Conservation (phyloP, 2,329 filamentous ascomycete genomes). For the Teratosphaeria gauchensis region DNA sequence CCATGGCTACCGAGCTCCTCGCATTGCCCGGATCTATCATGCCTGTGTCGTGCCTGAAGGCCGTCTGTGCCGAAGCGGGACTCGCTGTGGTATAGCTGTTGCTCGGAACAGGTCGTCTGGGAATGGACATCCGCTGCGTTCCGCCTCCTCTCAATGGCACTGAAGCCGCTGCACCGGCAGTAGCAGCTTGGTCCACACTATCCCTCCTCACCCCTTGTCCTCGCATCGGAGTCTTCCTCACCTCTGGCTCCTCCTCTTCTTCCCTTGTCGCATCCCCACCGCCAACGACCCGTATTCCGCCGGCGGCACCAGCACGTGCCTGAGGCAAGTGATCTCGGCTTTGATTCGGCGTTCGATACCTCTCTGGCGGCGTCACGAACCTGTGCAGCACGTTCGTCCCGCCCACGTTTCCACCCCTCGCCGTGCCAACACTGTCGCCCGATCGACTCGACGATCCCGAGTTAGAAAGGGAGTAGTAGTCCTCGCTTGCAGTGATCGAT, state of each 20-base stretch:
- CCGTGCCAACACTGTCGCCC: constrained; percentile 6
- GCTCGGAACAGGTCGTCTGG: background rate
- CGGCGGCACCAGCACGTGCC: constrained; percentile 3
- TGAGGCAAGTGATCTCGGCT: constrained; percentile 16
- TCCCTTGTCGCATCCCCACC: constrained; percentile 9
- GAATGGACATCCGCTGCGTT: constrained; percentile 19
- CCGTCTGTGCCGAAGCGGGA: background rate
- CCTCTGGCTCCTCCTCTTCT: constrained; percentile 10
- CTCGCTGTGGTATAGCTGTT: background rate
- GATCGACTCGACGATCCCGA: constrained; percentile 20
- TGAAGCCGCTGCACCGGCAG: background rate
- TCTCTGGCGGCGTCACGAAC: constrained; percentile 25
- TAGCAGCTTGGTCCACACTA: background rate
- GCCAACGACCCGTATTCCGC: background rate
- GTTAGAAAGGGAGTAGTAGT: constrained; percentile 41
- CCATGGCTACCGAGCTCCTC: constrained; percentile 22
- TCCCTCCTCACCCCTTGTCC: constrained; percentile 19
- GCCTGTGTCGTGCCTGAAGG: background rate
- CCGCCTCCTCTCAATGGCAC: constrained; percentile 10
- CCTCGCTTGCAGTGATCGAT: constrained; percentile 40
- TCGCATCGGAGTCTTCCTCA: constrained; percentile 25
- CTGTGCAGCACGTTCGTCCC: constrained; percentile 17
- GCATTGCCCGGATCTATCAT: constrained; percentile 11
- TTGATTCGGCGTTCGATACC: constrained; percentile 26
- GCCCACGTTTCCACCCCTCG: background rate